These are phyloP conservation scores for Fraxinus nigra DNA, from an alignment of 305 asterid species.

Conservation along the genomic window DNA sequence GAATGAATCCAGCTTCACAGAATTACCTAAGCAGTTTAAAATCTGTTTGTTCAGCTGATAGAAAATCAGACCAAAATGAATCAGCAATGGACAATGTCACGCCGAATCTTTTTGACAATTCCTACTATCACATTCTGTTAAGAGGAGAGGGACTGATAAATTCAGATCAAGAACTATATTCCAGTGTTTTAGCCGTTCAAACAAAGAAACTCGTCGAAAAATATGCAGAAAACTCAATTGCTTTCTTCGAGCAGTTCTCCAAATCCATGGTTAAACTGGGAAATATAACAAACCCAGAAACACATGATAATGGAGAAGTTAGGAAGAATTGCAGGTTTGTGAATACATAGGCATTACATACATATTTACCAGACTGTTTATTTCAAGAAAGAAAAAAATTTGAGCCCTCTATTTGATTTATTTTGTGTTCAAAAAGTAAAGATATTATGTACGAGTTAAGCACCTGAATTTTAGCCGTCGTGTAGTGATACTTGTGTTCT, in stretches of 20 bases:
- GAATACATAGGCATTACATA: slow-evolving; percentile 44
- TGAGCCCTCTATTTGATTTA: slow-evolving; percentile 28
- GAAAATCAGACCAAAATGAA: slow-evolving; percentile 59
- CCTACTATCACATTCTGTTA: slow-evolving; percentile 58
- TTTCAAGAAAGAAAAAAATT: background rate
- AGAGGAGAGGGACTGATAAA: slow-evolving; percentile 67
- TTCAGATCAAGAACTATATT: slow-evolving; percentile 76
- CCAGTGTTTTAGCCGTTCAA: slow-evolving; percentile 57
- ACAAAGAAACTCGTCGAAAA: slow-evolving; percentile 60
- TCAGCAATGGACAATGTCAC: slow-evolving; percentile 69
- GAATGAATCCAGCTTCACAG: slow-evolving; percentile 38
- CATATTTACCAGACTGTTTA: background rate
- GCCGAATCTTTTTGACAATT: slow-evolving; percentile 70
- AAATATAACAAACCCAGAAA: slow-evolving; percentile 64
- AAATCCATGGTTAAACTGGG: slow-evolving; percentile 91
- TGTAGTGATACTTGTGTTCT: background rate
- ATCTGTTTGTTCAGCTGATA: slow-evolving; percentile 58
- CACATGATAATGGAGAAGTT: slow-evolving; percentile 71
- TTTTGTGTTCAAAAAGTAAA: slow-evolving; percentile 28
- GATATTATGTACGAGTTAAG: background rate
- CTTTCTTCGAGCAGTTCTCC: slow-evolving; percentile 81
- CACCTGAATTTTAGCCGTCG: background rate
- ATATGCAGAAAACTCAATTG: slow-evolving; percentile 58
- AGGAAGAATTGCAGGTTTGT: slow-evolving; percentile 86
- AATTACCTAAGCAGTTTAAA: slow-evolving; percentile 50